phyloP scores from a whole-genome alignment of 2,329 filamentous ascomycete genomes.

The Colletotrichum sp. region DNA sequence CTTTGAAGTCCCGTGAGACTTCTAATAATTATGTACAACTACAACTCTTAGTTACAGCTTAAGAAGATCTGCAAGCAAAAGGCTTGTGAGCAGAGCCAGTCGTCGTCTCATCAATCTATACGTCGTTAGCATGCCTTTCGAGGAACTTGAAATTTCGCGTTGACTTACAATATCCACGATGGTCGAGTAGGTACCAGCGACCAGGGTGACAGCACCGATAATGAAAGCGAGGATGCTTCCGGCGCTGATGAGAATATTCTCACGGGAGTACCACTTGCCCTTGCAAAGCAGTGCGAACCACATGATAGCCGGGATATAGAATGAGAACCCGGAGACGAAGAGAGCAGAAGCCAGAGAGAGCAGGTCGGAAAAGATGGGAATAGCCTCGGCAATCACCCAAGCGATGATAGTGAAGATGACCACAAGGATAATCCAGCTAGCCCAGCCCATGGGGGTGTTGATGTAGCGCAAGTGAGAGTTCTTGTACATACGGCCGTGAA shows the following conservation, averaged over 20 bases:
- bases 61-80: slow-evolving; percentile 15
- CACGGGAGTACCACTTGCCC: slow-evolving; percentile 26
- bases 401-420: slow-evolving; percentile 64
- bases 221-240: slow-evolving; percentile 30
- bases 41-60: neutral
- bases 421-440: slow-evolving; percentile 66
- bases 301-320: slow-evolving; percentile 21
- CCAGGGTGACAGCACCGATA: slow-evolving; percentile 30
- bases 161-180: slow-evolving; percentile 34
- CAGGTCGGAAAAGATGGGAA: slow-evolving; percentile 75
- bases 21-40: neutral
- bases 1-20: neutral
- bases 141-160: neutral
- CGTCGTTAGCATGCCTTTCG: neutral
- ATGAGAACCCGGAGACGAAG: slow-evolving; percentile 52
- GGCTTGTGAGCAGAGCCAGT: slow-evolving; percentile 15
- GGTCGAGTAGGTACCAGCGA: slow-evolving; percentile 32
- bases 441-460: slow-evolving; percentile 54
- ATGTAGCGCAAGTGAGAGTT: slow-evolving; percentile 48
- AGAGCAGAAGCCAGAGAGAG: slow-evolving; percentile 59
- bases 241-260: slow-evolving; percentile 29
- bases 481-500: slow-evolving; percentile 49
- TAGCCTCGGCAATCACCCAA: slow-evolving; percentile 74
- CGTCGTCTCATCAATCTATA: slow-evolving; percentile 24
- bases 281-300: slow-evolving; percentile 19